A percentile compares a stretch with the other conserved stretches of the same genome.
These are phyloP conservation scores for Moniliophthora roreri DNA, from an alignment of 1,284 basidiomycete genomes.

Conservation along the genomic window DNA sequence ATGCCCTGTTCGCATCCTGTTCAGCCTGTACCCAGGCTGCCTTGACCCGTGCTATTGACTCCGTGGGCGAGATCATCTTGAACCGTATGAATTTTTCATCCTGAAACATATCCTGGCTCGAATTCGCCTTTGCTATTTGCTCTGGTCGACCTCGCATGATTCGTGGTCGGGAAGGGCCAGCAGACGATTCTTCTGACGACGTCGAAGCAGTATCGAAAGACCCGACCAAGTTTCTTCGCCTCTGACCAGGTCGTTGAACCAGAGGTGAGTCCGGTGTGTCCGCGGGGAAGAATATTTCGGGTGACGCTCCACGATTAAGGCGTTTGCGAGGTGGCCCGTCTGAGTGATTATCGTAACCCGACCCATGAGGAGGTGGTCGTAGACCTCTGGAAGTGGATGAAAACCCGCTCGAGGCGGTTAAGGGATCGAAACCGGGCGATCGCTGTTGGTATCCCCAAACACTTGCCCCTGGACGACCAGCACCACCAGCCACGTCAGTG, in stretches of 20 bases:
- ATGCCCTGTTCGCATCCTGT: conserved; percentile 60
- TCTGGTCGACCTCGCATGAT: conserved; percentile 51
- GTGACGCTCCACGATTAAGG: conserved; percentile 48
- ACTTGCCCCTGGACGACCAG: conserved; percentile 34
- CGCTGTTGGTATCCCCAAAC: conserved; percentile 36
- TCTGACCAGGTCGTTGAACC: conserved; percentile 50
- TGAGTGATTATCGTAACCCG: conserved; percentile 42
- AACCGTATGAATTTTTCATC: conserved; percentile 56
- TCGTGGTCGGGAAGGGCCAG: conserved; percentile 47
- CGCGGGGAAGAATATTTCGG: conserved; percentile 41
- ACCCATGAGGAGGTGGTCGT: conserved; percentile 51
- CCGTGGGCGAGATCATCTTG: conserved; percentile 57
- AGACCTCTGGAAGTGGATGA: conserved; percentile 36
- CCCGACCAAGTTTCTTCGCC: conserved; percentile 38
- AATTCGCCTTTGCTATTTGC: conserved; percentile 24
- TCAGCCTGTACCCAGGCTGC: conserved; percentile 64
- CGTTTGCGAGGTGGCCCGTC: conserved; percentile 69
- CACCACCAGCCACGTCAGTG: conserved; percentile 44
- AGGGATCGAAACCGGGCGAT: conserved; percentile 46
- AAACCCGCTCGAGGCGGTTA: conserved; percentile 63
- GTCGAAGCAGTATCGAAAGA: conserved; percentile 32
- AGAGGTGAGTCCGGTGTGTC: conserved; percentile 56
- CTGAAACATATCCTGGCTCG: conserved; percentile 26
- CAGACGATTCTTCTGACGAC: conserved; percentile 24
- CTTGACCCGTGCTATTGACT: conserved; percentile 43